Conservation (phyloP, 768 basidiomycete species). For the Cantharellus cinnabarinus region DNA sequence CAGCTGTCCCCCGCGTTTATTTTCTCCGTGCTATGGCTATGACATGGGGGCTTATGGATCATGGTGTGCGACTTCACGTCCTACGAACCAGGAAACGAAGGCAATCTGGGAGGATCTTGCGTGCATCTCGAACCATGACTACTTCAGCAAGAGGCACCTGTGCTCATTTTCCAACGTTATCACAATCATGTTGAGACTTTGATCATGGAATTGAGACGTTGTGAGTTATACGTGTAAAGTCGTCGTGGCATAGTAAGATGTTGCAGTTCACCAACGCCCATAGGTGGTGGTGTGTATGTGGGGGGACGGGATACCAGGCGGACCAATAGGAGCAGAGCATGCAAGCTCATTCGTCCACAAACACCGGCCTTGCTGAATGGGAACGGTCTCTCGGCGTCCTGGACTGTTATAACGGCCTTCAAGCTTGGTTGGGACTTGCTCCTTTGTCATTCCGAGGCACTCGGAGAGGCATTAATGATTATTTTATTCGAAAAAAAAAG, state of each 20-base stretch:
- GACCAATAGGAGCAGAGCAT: background rate
- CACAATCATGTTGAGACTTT: too few species aligned
- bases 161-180: too few species aligned
- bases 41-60: too few species aligned
- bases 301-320: background rate
- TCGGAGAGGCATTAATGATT: background rate
- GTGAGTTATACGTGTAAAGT: too few species aligned
- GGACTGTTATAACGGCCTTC: background rate
- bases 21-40: too few species aligned
- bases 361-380: conserved; percentile 48
- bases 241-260: background rate
- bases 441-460: background rate
- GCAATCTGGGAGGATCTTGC: too few species aligned
- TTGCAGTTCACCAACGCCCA: background rate
- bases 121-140: too few species aligned
- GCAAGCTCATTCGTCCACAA: conserved; percentile 7
- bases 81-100: too few species aligned
- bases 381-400: conserved; percentile 36
- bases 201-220: too few species aligned
- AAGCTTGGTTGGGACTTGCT: background rate
- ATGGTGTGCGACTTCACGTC: too few species aligned
- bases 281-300: background rate
- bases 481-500: background rate
- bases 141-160: too few species aligned
- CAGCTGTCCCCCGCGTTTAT: too few species aligned